Evolutionary conservation across 2,329 filamentous ascomycete genomes (phyloP).

Genomic region (Davidsoniella australis): DNA sequence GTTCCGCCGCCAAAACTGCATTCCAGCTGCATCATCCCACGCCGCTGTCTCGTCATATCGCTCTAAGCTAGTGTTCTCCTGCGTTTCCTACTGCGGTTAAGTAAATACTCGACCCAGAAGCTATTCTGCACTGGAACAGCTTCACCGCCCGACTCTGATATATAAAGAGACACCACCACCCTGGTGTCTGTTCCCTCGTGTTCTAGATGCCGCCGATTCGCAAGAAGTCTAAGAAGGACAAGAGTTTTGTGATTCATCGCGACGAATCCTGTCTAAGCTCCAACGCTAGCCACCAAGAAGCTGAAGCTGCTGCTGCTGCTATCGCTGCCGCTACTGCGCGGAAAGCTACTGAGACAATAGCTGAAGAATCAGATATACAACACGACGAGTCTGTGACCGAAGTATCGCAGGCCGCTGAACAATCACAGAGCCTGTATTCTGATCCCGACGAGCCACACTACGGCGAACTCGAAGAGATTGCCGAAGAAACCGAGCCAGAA

Average conservation of each 20-base stretch:
- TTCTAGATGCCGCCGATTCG: slow-evolving; percentile 11
- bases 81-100: too few relatives aligned
- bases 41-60: too few relatives aligned
- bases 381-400: slow-evolving; percentile 2
- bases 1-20: too few relatives aligned
- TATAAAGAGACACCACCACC: too few relatives aligned
- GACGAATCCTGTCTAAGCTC: slow-evolving; percentile 12
- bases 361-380: background rate
- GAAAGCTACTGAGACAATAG: background rate
- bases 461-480: slow-evolving; percentile 9
- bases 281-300: slow-evolving; percentile 10
- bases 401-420: slow-evolving; percentile 2
- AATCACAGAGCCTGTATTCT: slow-evolving; percentile 8
- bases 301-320: background rate
- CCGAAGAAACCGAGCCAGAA: slow-evolving; percentile 9
- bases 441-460: slow-evolving; percentile 9
- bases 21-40: too few relatives aligned
- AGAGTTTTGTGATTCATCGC: slow-evolving; percentile 11
- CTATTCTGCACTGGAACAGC: too few relatives aligned
- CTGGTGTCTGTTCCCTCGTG: too few relatives aligned
- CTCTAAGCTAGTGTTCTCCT: too few relatives aligned
- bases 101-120: too few relatives aligned
- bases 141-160: too few relatives aligned
- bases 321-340: background rate
- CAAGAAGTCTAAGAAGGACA: slow-evolving; percentile 9